phyloP scores from a whole-genome alignment of 257 asterid species.

The Paulownia fortunei region DNA sequence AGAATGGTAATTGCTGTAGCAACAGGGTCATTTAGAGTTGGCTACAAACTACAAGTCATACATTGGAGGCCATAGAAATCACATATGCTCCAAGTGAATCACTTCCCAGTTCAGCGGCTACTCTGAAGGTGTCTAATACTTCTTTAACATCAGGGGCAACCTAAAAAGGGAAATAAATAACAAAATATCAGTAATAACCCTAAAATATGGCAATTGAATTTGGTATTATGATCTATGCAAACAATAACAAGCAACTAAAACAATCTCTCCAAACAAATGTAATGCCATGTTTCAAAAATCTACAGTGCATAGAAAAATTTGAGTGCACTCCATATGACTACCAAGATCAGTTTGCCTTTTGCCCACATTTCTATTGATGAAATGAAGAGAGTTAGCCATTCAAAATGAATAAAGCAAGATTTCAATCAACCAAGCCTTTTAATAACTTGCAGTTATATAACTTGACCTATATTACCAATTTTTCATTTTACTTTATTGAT shows the following conservation, averaged over 20 bases:
- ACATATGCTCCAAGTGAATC: slow-evolving; percentile 98
- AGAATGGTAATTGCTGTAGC: background rate
- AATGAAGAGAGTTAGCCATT: background rate
- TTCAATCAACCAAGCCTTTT: background rate
- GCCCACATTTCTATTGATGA: background rate
- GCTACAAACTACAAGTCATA: slow-evolving; percentile 37
- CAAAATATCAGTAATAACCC: background rate
- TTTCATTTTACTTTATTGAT: background rate
- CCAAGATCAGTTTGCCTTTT: background rate
- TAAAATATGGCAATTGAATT: background rate
- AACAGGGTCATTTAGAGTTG: slow-evolving; percentile 5
- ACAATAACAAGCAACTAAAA: background rate
- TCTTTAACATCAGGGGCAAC: slow-evolving; percentile 87
- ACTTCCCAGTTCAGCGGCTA: slow-evolving; percentile 92
- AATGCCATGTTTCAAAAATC: slow-evolving; percentile 1
- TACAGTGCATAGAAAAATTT: background rate
- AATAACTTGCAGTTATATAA: background rate
- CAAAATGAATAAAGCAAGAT: background rate
- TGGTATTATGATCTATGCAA: background rate
- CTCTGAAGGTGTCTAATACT: slow-evolving; percentile 94
- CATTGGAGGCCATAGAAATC: slow-evolving; percentile 97
- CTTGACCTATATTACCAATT: background rate
- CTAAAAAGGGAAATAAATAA: slow-evolving; percentile 40
- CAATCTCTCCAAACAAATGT: background rate
- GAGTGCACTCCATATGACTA: background rate